A percentile compares a stretch with the other conserved stretches of the same genome.
These are phyloP conservation scores for Macrotyloma uniflorum DNA, from an alignment of 306 rosid species.

Conservation along the genomic window DNA sequence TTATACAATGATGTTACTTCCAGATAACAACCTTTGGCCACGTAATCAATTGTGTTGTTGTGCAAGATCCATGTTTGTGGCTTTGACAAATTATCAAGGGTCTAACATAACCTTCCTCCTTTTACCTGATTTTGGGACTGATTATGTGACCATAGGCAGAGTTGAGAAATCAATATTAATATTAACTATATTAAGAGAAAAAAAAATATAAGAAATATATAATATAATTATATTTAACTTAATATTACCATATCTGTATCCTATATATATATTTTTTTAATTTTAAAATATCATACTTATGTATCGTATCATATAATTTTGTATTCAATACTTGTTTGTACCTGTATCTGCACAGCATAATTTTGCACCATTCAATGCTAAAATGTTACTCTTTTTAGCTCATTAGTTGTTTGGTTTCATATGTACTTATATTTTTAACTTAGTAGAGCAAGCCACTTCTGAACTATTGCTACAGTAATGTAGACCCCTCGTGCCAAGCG, in stretches of 20 bases:
- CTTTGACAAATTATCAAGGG: background rate
- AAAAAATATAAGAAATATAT: no score
- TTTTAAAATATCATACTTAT: no score
- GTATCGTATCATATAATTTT: background rate
- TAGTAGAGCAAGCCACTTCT: conserved; percentile 14
- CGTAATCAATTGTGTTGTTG: background rate
- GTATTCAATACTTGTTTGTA: background rate
- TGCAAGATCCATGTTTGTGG: background rate
- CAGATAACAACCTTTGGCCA: background rate
- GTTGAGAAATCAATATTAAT: background rate
- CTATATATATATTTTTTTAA: background rate
- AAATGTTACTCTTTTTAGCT: background rate
- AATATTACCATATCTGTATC: background rate
- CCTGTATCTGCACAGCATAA: background rate
- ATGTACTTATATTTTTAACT: conserved; percentile 3
- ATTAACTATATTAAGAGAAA: no score
- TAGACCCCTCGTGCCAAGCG: background rate
- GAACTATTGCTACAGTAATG: background rate
- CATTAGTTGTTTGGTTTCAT: conserved; percentile 18
- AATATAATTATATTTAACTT: no score
- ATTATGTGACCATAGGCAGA: background rate
- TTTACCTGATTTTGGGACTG: background rate
- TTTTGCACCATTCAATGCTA: conserved; percentile 16
- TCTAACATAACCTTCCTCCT: background rate
- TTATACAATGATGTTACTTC: no score